A percentile compares a stretch with the other conserved stretches of the same genome.
These are phyloP conservation scores for Aurantiochytrium sp. DNA, from an alignment of 108 stramenopile species.

Conservation along the genomic window DNA sequence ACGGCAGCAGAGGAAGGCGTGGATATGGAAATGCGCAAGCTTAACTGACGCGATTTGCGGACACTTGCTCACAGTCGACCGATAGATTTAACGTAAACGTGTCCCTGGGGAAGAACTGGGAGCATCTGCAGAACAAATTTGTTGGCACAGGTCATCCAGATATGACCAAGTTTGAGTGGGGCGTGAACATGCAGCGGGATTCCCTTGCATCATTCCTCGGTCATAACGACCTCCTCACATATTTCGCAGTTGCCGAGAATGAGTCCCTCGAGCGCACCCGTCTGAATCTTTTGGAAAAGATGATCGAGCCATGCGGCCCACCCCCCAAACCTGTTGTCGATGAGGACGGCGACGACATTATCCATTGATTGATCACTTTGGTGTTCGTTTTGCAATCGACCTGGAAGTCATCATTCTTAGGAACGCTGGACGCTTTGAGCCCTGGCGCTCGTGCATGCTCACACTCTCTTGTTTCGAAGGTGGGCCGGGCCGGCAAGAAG, in stretches of 20 bases:
- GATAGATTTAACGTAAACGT: conserved; percentile 26
- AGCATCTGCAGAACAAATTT: conserved; percentile 24
- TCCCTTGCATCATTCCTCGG: conserved; percentile 84
- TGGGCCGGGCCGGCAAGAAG: too few species aligned
- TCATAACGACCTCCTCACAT: conserved; percentile 85
- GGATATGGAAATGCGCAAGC: too few species aligned
- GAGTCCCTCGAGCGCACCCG: conserved; percentile 77
- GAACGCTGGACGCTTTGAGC: too few species aligned
- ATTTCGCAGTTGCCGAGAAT: conserved; percentile 93
- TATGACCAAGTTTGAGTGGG: conserved; percentile 73
- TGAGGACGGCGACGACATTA: conserved; percentile 13
- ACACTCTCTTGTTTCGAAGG: too few species aligned
- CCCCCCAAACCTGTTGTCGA: conserved; percentile 51
- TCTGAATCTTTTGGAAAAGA: conserved; percentile 73
- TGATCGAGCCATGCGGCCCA: conserved; percentile 61
- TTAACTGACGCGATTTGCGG: too few species aligned
- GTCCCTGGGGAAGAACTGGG: conserved; percentile 19
- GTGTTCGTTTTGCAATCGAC: too few species aligned
- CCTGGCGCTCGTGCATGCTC: too few species aligned
- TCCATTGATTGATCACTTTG: not conserved
- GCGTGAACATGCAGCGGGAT: conserved; percentile 95
- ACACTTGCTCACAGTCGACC: not conserved
- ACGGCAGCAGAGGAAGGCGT: too few species aligned
- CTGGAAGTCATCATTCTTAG: too few species aligned
- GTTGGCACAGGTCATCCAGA: conserved; percentile 60